phyloP scores from a whole-genome alignment of 73 alveolate species.

The Paramecium sexaurelia region DNA sequence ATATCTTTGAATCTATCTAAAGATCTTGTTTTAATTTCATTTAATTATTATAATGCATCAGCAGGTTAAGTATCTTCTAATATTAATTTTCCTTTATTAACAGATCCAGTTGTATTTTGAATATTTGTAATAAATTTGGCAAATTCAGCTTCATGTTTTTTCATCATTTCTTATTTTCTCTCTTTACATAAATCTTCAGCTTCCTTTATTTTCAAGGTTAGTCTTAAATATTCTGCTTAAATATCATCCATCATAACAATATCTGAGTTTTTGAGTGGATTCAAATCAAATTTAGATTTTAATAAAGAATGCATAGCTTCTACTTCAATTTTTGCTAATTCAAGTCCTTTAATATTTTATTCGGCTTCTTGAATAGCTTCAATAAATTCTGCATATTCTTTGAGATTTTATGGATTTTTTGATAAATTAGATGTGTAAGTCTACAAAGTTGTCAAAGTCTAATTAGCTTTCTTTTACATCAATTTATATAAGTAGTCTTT shows the following conservation, averaged over 20 bases:
- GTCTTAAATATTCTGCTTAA: constrained; percentile 50
- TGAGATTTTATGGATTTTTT: constrained; percentile 70
- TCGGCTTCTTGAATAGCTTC: constrained; percentile 74
- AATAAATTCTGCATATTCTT: constrained; percentile 74
- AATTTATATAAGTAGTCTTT: constrained; percentile 75
- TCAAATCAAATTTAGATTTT: constrained; percentile 64
- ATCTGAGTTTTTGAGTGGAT: constrained; percentile 31
- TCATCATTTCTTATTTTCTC: constrained; percentile 58
- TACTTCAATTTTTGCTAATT: constrained; percentile 74
- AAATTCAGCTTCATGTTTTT: constrained; percentile 56
- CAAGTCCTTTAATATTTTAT: constrained; percentile 69
- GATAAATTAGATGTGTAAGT: constrained; percentile 61
- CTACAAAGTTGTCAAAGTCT: constrained; percentile 64
- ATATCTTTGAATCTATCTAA: constrained; percentile 53
- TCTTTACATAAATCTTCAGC: constrained; percentile 64
- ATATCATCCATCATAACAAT: constrained; percentile 53
- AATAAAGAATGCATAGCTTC: constrained; percentile 72
- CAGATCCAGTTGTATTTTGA: constrained; percentile 19
- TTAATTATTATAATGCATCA: constrained; percentile 46
- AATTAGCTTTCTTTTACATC: constrained; percentile 77
- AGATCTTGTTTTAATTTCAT: constrained; percentile 50
- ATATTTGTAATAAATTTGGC: constrained; percentile 39
- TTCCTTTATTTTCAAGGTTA: constrained; percentile 23
- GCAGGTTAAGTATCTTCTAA: constrained; percentile 62
- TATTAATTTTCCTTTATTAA: constrained; percentile 53